These are phyloP conservation scores for Blastobotrys serpentis DNA, from an alignment of 1,139 yeast species.

Conservation along the genomic window DNA sequence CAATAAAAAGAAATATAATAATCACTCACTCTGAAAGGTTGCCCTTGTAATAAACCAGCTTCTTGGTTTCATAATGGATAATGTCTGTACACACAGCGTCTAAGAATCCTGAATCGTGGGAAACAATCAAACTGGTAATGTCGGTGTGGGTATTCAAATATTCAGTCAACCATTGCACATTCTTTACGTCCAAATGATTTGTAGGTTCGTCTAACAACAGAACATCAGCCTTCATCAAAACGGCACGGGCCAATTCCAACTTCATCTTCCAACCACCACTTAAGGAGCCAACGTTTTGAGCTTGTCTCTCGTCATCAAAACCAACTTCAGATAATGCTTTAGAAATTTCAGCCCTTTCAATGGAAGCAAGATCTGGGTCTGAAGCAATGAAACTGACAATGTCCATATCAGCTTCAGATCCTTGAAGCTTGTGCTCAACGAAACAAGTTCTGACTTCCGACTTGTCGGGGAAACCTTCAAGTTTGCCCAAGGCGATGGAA, in stretches of 20 bases:
- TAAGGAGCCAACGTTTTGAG: slow-evolving; percentile 87
- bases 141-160: slow-evolving; percentile 73
- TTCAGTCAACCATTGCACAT: slow-evolving; percentile 92
- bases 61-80: slow-evolving; percentile 93
- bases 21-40: slow-evolving; percentile 63
- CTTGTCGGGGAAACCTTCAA: slow-evolving; percentile 95
- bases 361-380: slow-evolving; percentile 73
- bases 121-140: slow-evolving; percentile 91
- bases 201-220: slow-evolving; percentile 96
- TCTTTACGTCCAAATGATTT: slow-evolving; percentile 92
- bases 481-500: slow-evolving; percentile 93
- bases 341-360: slow-evolving; percentile 67
- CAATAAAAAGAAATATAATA: neutral
- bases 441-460: slow-evolving; percentile 88
- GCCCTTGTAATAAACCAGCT: slow-evolving; percentile 93
- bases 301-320: slow-evolving; percentile 83
- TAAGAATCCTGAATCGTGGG: slow-evolving; percentile 96
- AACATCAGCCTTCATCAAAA: slow-evolving; percentile 96
- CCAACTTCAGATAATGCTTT: slow-evolving; percentile 81
- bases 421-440: slow-evolving; percentile 96
- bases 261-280: slow-evolving; percentile 99
- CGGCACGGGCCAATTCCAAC: slow-evolving; percentile 95
- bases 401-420: slow-evolving; percentile 89
- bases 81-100: slow-evolving; percentile 96
- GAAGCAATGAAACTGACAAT: slow-evolving; percentile 85